Evolutionary conservation across 148 eudicot species (phyloP), one percentile per base, ranked within the genome.

Genomic region (Camellia lanceoleosa): DNA sequence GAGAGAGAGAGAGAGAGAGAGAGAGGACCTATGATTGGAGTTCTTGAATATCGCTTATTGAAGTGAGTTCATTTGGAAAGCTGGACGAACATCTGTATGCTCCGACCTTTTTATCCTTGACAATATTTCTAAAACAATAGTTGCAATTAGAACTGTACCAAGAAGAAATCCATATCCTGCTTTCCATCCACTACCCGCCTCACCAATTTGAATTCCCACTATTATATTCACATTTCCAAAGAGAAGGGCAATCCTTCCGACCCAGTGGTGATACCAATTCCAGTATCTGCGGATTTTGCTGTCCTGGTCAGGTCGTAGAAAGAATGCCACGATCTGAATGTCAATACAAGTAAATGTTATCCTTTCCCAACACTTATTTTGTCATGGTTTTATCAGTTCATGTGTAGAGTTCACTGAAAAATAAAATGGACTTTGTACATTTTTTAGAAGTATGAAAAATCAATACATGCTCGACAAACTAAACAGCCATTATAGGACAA

Each of bases 91-190:
- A 71, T 78, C 68, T 54, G 75, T 42, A 62, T 86, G 85, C 23
- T 82, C 83, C 2, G 86, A 71, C 81, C 85, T 89, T 84, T 87
- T 87, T 61, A 87, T 73, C 88, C 85, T 89, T 5, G 85, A 82
- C 68, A 96, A 79, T 42, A 89, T 84, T 84, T 96, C 98, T 62
- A 96, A 82, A 75, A 90, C 86, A 63, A 89, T 56, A 38, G 88
- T 85, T 43, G 89, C 74, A 61, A 89, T 73, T 71, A 91, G 58
- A 42, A 75, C 54, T 3, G 81, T 54, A 47, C 91, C 93, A 9
- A 96, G 86, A 62, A 96, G 87, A 71, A 96, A 91, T 19, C 99
- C 98, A 68, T 93, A 96, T n/a, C 95, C 97, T 15, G 88, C 90
- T 83, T 91, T 93, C 99, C 99, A 96, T 42, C 78, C 85, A 77